Percentiles rank a stretch among this genome's conserved stretches.
phyloP scores from a whole-genome alignment of 345 rosid species.

The Chamaenerion angustifolium region DNA sequence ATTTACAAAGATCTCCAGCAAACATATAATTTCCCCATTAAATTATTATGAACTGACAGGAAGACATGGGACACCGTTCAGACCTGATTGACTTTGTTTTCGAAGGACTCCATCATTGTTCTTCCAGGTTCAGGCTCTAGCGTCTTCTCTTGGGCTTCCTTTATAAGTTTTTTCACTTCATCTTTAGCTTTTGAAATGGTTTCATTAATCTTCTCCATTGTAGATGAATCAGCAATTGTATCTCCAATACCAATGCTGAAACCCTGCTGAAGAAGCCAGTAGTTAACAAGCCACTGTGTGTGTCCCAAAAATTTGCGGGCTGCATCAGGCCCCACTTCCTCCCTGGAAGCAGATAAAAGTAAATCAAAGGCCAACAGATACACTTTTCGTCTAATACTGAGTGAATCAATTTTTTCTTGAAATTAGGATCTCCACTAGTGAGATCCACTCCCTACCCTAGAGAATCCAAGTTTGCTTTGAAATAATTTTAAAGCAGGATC shows the following conservation, averaged over 20 bases:
- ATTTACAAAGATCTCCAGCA: too few relatives aligned
- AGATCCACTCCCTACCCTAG: too few relatives aligned
- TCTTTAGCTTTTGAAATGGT: conserved; percentile 76
- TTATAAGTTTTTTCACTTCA: conserved; percentile 64
- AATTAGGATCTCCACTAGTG: too few relatives aligned
- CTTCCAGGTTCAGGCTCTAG: conserved; percentile 95
- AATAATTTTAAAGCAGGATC: too few relatives aligned
- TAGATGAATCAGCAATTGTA: conserved; percentile 91
- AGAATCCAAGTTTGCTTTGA: too few relatives aligned
- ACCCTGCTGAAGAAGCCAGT: conserved; percentile 92
- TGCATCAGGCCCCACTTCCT: conserved; percentile 99
- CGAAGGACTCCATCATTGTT: conserved; percentile 92
- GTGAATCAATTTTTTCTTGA: neutral
- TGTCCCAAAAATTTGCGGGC: conserved; percentile 98
- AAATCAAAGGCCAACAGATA: neutral
- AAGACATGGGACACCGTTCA: neutral
- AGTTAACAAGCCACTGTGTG: conserved; percentile 98
- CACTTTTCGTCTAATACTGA: neutral
- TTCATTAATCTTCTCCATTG: conserved; percentile 87
- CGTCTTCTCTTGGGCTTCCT: conserved; percentile 50
- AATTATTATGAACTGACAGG: neutral
- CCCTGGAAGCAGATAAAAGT: conserved; percentile 32
- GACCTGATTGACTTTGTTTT: conserved; percentile 95
- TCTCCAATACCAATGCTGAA: conserved; percentile 98
- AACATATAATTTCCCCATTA: too few relatives aligned